Percentiles rank a stretch among this genome's conserved stretches.
These are phyloP conservation scores for Plicaturopsis crispa DNA, from an alignment of 768 basidiomycete species.

Conservation along the genomic window DNA sequence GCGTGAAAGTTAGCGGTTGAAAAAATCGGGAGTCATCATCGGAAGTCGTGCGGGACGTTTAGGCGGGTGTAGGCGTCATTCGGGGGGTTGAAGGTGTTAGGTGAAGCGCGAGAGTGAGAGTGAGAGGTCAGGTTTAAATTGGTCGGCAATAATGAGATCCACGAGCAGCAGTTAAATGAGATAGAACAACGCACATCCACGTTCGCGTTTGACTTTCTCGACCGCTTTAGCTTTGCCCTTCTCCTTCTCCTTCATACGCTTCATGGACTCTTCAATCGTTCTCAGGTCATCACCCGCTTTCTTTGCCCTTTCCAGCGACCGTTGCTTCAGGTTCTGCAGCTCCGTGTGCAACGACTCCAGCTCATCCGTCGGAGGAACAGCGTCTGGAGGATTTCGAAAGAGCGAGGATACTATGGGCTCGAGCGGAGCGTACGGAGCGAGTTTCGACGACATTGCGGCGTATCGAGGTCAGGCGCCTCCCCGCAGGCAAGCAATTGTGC, in stretches of 20 bases:
- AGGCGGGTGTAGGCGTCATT: conserved; percentile 7
- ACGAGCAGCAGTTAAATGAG: no score
- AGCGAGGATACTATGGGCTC: conserved; percentile 49
- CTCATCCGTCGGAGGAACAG: conserved; percentile 66
- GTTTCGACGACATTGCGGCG: conserved; percentile 52
- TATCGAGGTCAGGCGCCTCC: conserved; percentile 5
- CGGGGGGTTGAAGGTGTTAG: conserved; percentile 10
- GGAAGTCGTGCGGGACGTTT: conserved; percentile 1
- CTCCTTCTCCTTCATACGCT: conserved; percentile 68
- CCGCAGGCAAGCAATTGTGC: no score
- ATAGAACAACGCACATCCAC: conserved; percentile 55
- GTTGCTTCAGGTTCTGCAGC: conserved; percentile 44
- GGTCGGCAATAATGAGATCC: no score
- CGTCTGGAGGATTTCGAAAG: conserved; percentile 55
- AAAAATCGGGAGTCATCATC: conserved; percentile 4
- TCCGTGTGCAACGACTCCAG: conserved; percentile 59
- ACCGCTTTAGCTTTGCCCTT: conserved; percentile 64
- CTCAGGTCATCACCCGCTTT: conserved; percentile 73
- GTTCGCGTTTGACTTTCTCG: conserved; percentile 68
- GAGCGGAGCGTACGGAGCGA: conserved; percentile 41
- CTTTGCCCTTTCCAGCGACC: conserved; percentile 53
- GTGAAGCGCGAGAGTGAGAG: no score
- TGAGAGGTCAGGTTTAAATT: no score
- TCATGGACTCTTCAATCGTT: conserved; percentile 70
- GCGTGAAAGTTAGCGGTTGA: conserved; percentile 7